Conservation (phyloP, 495 filamentous ascomycete genomes). For the Daldinia loculata region DNA sequence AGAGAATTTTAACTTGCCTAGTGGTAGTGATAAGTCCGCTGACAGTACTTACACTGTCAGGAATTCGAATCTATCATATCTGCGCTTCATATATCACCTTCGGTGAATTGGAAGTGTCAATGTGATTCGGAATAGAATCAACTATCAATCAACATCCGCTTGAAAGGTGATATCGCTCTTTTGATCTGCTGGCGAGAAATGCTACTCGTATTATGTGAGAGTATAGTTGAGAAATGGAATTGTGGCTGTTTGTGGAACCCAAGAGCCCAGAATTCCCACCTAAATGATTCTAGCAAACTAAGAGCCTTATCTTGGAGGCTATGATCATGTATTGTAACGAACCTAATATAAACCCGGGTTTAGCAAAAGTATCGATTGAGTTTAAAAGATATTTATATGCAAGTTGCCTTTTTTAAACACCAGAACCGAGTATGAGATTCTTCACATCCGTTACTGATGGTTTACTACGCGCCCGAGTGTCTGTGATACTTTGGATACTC, state of each 20-base stretch:
- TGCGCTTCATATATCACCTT: background rate
- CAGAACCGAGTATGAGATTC: slow-evolving; percentile 20
- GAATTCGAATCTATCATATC: background rate
- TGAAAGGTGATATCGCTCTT: background rate
- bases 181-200: background rate
- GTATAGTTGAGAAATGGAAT: slow-evolving; percentile 2
- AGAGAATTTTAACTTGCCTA: background rate
- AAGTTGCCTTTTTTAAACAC: slow-evolving; percentile 4
- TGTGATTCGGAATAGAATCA: background rate
- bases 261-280: background rate
- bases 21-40: background rate
- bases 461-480: slow-evolving; percentile 19
- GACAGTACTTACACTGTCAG: background rate
- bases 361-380: slow-evolving; percentile 24
- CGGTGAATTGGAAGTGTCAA: background rate
- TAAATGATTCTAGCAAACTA: background rate
- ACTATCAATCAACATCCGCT: background rate
- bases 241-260: background rate
- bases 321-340: background rate
- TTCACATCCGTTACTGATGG: slow-evolving; percentile 6
- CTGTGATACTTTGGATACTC: slow-evolving; percentile 21
- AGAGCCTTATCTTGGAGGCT: background rate
- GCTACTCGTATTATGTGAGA: slow-evolving; percentile 7
- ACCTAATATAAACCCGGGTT: slow-evolving; percentile 25
- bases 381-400: background rate